Percentiles rank a stretch among this genome's conserved stretches.
Conservation (phyloP, 2,329 filamentous ascomycete genomes). For the Verticillium zaregamsianum region DNA sequence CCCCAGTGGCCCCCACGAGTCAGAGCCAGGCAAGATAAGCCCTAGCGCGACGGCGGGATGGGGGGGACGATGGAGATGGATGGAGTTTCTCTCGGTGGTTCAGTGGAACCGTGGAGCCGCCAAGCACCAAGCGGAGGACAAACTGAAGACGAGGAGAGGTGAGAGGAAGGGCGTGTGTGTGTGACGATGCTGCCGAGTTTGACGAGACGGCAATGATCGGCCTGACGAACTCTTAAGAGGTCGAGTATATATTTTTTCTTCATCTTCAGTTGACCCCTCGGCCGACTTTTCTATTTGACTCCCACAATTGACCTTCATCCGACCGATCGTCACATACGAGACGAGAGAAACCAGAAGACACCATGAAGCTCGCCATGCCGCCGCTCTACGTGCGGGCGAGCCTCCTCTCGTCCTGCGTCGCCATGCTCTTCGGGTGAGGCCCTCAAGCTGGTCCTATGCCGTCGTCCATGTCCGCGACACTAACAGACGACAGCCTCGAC, state of each 20-base stretch:
- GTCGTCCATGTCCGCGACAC: not conserved
- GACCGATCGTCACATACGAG: too few relatives aligned
- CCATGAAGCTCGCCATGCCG: slow-evolving; percentile 2
- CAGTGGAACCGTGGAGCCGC: not conserved
- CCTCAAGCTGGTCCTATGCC: too few relatives aligned
- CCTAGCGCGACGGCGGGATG: not conserved
- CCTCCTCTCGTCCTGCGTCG: slow-evolving; percentile 23
- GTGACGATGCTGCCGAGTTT: not conserved
- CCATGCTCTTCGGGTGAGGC: slow-evolving; percentile 25
- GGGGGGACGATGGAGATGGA: not conserved
- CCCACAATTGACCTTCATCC: too few relatives aligned
- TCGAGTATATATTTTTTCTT: not conserved
- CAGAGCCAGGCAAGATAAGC: not conserved
- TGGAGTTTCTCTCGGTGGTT: not conserved
- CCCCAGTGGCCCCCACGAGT: not conserved
- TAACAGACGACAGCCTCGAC: slow-evolving; percentile 19
- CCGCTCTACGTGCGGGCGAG: slow-evolving; percentile 25
- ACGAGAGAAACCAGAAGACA: not conserved
- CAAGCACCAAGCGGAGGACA: not conserved
- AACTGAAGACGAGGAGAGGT: not conserved
- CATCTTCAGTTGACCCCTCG: not conserved
- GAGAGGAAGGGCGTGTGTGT: not conserved
- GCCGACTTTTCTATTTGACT: not conserved
- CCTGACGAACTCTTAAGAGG: not conserved
- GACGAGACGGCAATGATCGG: not conserved